Percentiles rank a stretch among this genome's conserved stretches.
Evolutionary conservation across 768 basidiomycete genomes (phyloP).

Genomic region (Mycena haematopus): DNA sequence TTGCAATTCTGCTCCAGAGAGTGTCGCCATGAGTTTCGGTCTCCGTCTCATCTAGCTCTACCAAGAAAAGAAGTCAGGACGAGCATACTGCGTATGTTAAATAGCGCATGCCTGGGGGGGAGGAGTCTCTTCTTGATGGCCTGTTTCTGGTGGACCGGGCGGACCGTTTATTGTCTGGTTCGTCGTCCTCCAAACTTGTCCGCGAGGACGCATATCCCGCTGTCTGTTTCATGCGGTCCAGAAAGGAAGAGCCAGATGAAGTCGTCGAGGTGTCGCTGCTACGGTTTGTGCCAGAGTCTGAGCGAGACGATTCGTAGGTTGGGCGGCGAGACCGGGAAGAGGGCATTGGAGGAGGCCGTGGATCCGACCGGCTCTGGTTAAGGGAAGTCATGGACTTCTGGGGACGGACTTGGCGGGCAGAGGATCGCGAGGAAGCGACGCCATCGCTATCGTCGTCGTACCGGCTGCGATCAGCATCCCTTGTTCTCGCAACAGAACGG

Average conservation of each 20-base stretch:
- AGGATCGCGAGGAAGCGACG: slow-evolving; percentile 17
- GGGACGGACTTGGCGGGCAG: slow-evolving; percentile 32
- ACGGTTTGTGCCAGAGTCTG: slow-evolving; percentile 26
- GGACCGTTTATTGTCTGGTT: slow-evolving; percentile 24
- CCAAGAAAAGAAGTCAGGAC: slow-evolving; percentile 15
- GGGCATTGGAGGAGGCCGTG: slow-evolving; percentile 24
- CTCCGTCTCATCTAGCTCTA: slow-evolving; percentile 21
- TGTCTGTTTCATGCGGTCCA: slow-evolving; percentile 42
- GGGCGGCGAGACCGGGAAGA: slow-evolving; percentile 27
- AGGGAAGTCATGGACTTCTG: slow-evolving; percentile 34
- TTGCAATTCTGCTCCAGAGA: slow-evolving; percentile 65
- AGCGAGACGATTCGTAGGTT: slow-evolving; percentile 21
- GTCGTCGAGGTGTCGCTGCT: slow-evolving; percentile 26
- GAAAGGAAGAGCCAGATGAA: slow-evolving; percentile 40
- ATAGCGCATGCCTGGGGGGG: slow-evolving; percentile 19
- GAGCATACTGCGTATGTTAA: background rate
- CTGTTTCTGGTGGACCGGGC: slow-evolving; percentile 15
- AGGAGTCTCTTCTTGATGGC: slow-evolving; percentile 15
- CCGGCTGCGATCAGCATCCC: slow-evolving; percentile 17
- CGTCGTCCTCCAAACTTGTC: slow-evolving; percentile 52
- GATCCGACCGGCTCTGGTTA: slow-evolving; percentile 11
- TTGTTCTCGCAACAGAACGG: slow-evolving; percentile 37
- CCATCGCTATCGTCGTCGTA: slow-evolving; percentile 23
- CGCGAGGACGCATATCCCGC: slow-evolving; percentile 46
- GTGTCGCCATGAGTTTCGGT: slow-evolving; percentile 48